These are phyloP conservation scores for Mycena galopus DNA, from an alignment of 768 basidiomycete genomes.

Conservation along the genomic window DNA sequence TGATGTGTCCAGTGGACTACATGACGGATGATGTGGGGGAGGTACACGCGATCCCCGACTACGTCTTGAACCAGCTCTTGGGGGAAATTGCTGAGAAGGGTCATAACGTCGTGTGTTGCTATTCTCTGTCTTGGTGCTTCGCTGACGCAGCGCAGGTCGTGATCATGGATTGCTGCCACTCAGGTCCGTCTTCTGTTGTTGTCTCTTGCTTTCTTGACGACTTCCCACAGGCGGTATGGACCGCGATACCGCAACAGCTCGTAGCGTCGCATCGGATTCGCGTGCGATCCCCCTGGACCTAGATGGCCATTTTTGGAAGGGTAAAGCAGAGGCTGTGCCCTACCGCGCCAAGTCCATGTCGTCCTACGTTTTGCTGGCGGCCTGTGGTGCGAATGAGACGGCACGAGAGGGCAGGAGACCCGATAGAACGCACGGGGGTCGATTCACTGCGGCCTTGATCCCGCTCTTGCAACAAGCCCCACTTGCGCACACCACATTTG, in stretches of 20 bases:
- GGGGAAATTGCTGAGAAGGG: background rate
- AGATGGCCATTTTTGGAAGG: background rate
- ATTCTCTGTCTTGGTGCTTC: background rate
- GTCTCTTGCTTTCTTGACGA: too few relatives aligned
- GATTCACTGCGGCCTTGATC: slow-evolving; percentile 6
- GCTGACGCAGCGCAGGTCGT: background rate
- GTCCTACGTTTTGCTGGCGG: slow-evolving; percentile 29
- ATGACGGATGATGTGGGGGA: too few relatives aligned
- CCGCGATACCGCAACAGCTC: background rate
- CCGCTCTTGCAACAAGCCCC: background rate
- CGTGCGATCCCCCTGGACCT: background rate
- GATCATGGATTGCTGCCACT: too few relatives aligned
- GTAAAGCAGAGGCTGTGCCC: background rate
- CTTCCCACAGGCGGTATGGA: too few relatives aligned
- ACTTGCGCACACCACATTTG: background rate
- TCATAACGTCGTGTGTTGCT: slow-evolving; percentile 1
- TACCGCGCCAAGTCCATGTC: background rate
- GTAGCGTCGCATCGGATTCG: background rate
- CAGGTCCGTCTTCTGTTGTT: too few relatives aligned
- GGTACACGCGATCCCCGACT: too few relatives aligned
- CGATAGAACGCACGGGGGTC: background rate
- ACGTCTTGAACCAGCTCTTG: background rate
- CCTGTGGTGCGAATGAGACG: slow-evolving; percentile 7
- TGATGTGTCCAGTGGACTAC: too few relatives aligned
- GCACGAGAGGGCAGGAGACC: background rate